Conservation (phyloP, 441 rosid genomes). For the Populus hybrid region DNA sequence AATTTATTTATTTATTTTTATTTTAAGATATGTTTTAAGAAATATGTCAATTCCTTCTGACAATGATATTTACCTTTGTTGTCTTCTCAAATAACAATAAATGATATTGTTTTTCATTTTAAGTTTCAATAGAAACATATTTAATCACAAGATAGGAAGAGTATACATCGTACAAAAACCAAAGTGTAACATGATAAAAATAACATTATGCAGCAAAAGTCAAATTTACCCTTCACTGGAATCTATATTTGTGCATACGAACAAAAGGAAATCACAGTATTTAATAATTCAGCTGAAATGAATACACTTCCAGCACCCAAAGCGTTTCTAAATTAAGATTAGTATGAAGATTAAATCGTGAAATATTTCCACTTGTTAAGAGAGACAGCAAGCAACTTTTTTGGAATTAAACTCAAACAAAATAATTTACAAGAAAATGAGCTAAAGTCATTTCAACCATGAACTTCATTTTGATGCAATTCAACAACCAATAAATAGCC, state of each 20-base stretch:
- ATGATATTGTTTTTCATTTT: neutral
- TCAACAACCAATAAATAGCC: constrained; percentile 1
- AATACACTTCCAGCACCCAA: neutral
- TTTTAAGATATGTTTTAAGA: neutral
- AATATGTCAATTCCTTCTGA: neutral
- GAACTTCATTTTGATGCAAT: constrained; percentile 8
- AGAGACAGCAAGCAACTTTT: neutral
- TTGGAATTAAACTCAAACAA: neutral
- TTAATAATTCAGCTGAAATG: neutral
- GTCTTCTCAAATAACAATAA: neutral
- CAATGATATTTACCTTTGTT: neutral
- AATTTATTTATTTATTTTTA: too few relatives aligned
- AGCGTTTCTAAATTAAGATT: neutral
- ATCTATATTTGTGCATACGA: neutral
- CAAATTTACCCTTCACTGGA: neutral
- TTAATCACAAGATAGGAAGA: neutral
- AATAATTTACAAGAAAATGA: neutral
- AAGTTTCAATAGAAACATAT: neutral
- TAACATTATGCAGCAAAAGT: neutral
- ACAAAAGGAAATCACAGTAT: neutral
- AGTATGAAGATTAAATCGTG: neutral
- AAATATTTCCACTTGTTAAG: neutral
- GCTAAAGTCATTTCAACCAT: neutral
- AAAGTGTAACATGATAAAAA: neutral
- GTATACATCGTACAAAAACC: neutral